Conservation (phyloP, 2,329 filamentous ascomycete species). For the Beauveria sp. region DNA sequence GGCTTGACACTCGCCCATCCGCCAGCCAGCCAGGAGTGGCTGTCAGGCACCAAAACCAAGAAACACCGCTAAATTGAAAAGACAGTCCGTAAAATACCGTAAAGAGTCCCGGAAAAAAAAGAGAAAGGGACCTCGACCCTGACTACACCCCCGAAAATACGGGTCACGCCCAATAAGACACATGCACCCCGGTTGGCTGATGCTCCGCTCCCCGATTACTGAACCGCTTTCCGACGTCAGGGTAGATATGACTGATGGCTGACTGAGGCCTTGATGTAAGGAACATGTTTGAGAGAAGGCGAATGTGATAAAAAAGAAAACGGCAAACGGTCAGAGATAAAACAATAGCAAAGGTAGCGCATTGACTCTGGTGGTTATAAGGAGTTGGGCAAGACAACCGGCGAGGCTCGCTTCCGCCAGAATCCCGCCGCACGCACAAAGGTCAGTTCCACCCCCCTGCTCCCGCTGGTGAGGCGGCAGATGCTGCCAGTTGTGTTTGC, state of each 20-base stretch:
- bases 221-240: not conserved
- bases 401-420: not conserved
- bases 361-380: not conserved
- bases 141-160: not conserved
- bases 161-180: not conserved
- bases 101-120: not conserved
- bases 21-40: not conserved
- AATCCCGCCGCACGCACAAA: not conserved
- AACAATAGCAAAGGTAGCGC: not conserved
- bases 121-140: not conserved
- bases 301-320: not conserved
- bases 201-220: not conserved
- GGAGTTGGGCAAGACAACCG: not conserved
- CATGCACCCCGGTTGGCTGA: not conserved
- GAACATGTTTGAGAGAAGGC: not conserved
- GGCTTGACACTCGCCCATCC: not conserved
- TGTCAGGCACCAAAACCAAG: slow-evolving; percentile 1
- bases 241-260: not conserved
- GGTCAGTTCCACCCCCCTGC: not conserved
- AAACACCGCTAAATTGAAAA: not conserved
- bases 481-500: not conserved
- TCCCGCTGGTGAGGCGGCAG: not conserved
- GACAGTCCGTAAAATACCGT: not conserved
- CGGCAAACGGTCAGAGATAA: not conserved
- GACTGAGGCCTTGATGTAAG: not conserved